Evolutionary conservation across 108 stramenopile species (phyloP).

Genomic region (Fistulifera pelliculosa): DNA sequence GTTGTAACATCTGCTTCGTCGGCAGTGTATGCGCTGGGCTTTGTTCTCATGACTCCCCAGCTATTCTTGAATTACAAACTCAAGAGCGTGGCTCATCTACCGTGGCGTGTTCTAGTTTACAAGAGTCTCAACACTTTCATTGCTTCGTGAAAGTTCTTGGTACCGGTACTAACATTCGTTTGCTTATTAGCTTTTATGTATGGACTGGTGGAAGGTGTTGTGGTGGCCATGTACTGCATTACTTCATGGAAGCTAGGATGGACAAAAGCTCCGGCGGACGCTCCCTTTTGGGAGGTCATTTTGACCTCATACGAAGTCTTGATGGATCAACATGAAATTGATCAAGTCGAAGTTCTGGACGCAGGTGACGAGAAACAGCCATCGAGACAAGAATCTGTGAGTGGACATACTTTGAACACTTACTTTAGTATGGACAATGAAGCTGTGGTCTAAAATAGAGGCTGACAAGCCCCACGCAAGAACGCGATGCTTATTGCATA

Average conservation of each 20-base stretch:
- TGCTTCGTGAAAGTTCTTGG: no score
- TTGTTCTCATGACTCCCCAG: conserved; percentile 87
- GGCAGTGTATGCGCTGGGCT: conserved; percentile 77
- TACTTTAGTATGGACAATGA: no score
- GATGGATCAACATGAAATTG: no score
- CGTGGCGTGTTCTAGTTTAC: conserved; percentile 86
- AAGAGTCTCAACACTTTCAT: conserved; percentile 91
- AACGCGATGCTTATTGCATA: no score
- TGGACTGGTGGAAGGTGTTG: conserved; percentile 35
- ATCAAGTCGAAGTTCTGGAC: no score
- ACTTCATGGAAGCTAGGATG: conserved; percentile 48
- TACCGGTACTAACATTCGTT: no score
- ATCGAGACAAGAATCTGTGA: no score
- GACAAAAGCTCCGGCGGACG: conserved; percentile 54
- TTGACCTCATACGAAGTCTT: conserved; percentile 35
- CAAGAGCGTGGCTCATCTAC: conserved; percentile 79
- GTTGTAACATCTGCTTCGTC: conserved; percentile 78
- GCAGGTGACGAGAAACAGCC: no score
- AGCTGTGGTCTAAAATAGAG: no score
- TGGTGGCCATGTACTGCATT: conserved; percentile 41
- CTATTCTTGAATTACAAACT: conserved; percentile 87
- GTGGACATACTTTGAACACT: no score
- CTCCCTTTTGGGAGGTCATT: conserved; percentile 30
- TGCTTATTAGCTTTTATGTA: conserved; percentile 37
- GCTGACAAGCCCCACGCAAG: no score